phyloP scores from a whole-genome alignment of 2,329 filamentous ascomycete species.

The Zymoseptoria crescenta region DNA sequence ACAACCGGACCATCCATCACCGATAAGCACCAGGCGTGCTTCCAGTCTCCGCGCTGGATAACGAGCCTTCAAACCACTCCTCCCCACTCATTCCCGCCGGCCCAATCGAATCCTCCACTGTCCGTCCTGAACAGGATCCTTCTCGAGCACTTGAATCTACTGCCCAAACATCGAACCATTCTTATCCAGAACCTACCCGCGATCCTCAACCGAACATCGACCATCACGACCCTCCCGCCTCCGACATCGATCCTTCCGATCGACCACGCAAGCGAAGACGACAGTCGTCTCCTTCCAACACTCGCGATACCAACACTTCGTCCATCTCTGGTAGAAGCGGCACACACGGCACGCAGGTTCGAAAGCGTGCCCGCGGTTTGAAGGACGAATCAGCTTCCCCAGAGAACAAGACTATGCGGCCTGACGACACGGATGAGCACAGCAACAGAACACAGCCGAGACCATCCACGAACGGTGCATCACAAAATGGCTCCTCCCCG shows the following conservation, averaged over 20 bases:
- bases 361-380: slow-evolving; percentile 37
- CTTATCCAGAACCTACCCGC: slow-evolving; percentile 6
- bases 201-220: slow-evolving; percentile 9
- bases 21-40: background rate
- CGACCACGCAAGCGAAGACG: slow-evolving; percentile 25
- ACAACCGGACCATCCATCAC: slow-evolving; percentile 7
- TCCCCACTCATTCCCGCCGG: slow-evolving; percentile 25
- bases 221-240: slow-evolving; percentile 6
- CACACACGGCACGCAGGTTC: slow-evolving; percentile 25
- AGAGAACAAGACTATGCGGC: slow-evolving; percentile 37
- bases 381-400: slow-evolving; percentile 25
- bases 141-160: slow-evolving; percentile 28
- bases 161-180: slow-evolving; percentile 19
- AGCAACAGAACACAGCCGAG: slow-evolving; percentile 30
- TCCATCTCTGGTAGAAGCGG: slow-evolving; percentile 6
- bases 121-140: slow-evolving; percentile 13
- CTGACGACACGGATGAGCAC: slow-evolving; percentile 33
- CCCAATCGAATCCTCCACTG: slow-evolving; percentile 21
- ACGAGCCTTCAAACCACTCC: slow-evolving; percentile 14
- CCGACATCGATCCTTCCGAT: slow-evolving; percentile 21
- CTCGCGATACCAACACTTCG: slow-evolving; percentile 16
- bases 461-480: slow-evolving; percentile 33
- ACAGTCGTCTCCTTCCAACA: slow-evolving; percentile 18
- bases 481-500: slow-evolving; percentile 25
- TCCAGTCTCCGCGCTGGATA: slow-evolving; percentile 26